Percentiles rank a stretch among this genome's conserved stretches.
These are phyloP conservation scores for Pyrenochaeta sp. DNA, from an alignment of 2,329 filamentous ascomycete species.

Conservation along the genomic window DNA sequence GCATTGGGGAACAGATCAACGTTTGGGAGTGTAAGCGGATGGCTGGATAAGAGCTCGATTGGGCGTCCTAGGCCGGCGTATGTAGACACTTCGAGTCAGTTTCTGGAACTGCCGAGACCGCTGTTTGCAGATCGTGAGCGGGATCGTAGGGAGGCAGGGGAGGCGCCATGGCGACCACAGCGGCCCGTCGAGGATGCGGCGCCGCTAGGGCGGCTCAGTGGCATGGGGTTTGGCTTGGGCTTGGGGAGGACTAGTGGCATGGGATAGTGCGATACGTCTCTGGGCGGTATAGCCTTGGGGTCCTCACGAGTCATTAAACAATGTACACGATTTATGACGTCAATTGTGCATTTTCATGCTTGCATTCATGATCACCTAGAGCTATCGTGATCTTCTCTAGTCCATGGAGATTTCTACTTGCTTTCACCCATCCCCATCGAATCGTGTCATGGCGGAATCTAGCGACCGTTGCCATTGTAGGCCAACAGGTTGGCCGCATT, in stretches of 20 bases:
- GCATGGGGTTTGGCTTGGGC: conserved; percentile 35
- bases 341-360: not conserved
- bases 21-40: conserved; percentile 16
- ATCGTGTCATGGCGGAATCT: not conserved
- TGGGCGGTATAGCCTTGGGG: no score
- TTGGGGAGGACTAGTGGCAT: not conserved
- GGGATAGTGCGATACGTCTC: not conserved
- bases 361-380: not conserved
- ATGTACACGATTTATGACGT: not conserved
- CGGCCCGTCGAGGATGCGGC: conserved; percentile 30
- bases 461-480: conserved; percentile 35
- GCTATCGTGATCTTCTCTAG: not conserved
- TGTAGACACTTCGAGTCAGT: conserved; percentile 18
- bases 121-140: conserved; percentile 20
- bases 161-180: conserved; percentile 18
- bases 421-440: not conserved
- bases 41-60: conserved; percentile 26
- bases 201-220: conserved; percentile 35
- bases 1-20: not conserved
- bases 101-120: conserved; percentile 27
- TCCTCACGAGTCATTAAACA: no score
- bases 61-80: conserved; percentile 20
- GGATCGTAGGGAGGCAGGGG: not conserved
- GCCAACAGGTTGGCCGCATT: conserved; percentile 36
- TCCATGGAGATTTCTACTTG: not conserved